Conservation (phyloP, 2,329 filamentous ascomycete genomes). For the Aaosphaeria arxii region DNA sequence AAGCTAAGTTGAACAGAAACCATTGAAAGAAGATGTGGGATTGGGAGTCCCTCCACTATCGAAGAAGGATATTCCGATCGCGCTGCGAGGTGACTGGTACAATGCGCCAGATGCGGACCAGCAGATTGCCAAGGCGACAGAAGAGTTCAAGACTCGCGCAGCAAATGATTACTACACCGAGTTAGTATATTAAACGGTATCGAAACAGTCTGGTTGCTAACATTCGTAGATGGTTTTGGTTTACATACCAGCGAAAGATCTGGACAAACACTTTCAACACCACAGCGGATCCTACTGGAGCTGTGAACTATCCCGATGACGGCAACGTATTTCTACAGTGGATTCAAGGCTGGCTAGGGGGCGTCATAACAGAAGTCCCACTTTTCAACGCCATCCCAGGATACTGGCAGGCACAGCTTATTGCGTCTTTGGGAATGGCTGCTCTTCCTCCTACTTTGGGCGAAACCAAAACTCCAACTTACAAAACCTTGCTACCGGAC, state of each 20-base stretch:
- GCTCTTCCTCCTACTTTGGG: constrained; percentile 19
- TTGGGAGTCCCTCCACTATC: constrained; percentile 45
- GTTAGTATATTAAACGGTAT: constrained; percentile 2
- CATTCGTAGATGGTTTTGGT: constrained; percentile 49
- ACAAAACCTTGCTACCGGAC: constrained; percentile 44
- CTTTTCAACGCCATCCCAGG: constrained; percentile 36
- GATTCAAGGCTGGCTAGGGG: constrained; percentile 37
- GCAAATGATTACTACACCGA: constrained; percentile 46
- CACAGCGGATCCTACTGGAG: constrained; percentile 26
- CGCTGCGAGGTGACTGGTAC: constrained; percentile 28
- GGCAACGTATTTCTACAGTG: constrained; percentile 37
- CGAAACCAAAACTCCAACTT: constrained; percentile 17
- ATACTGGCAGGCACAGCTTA: constrained; percentile 33
- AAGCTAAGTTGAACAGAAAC: constrained; percentile 15
- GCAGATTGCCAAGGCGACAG: constrained; percentile 32
- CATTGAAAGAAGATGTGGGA: constrained; percentile 42
- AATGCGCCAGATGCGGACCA: constrained; percentile 25
- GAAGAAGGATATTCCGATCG: constrained; percentile 39
- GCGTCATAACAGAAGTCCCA: constrained; percentile 30
- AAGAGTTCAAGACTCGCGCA: constrained; percentile 39
- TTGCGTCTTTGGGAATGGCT: constrained; percentile 30
- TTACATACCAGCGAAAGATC: constrained; percentile 44
- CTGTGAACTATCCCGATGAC: constrained; percentile 38
- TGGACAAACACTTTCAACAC: constrained; percentile 49
- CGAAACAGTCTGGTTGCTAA: background rate